Evolutionary conservation across 257 asterid genomes (phyloP).

Genomic region (Capsicum baccatum): DNA sequence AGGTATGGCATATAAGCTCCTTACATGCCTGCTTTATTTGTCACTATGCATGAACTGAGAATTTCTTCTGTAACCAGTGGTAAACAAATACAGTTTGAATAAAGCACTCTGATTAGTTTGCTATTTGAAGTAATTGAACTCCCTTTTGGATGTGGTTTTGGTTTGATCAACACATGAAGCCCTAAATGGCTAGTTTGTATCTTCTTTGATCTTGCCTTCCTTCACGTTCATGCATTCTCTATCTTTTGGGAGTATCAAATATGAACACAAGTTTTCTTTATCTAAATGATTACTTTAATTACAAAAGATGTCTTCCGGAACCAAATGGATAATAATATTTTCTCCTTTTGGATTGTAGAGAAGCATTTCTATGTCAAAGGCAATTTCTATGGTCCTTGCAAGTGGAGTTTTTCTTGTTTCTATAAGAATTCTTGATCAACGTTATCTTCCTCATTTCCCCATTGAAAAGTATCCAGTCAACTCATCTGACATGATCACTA

Average conservation of each 20-base stretch:
- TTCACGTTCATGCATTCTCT: conserved; percentile 13
- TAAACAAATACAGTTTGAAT: background rate
- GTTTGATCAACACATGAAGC: too few species aligned
- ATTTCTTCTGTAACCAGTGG: background rate
- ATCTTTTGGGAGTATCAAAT: background rate
- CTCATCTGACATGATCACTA: conserved; percentile 41
- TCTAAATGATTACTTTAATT: background rate
- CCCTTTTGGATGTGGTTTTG: background rate
- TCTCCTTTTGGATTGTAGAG: too few species aligned
- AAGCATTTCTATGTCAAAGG: too few species aligned
- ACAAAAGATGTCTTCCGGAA: background rate
- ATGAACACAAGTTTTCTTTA: background rate
- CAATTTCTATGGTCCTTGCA: too few species aligned
- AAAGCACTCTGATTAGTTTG: background rate
- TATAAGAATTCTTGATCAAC: too few species aligned
- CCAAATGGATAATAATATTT: background rate
- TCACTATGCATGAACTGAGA: background rate
- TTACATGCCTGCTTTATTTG: background rate
- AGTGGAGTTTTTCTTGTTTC: too few species aligned
- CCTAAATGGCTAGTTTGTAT: background rate
- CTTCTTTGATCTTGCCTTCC: conserved; percentile 13
- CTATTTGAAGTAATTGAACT: conserved; percentile 13
- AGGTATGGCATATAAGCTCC: conserved; percentile 51
- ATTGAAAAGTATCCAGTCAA: conserved; percentile 37
- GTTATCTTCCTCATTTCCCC: too few species aligned